A percentile compares a stretch with the other conserved stretches of the same genome.
Conservation (phyloP, 495 filamentous ascomycete species). For the Saxophila tyrrhenica region DNA sequence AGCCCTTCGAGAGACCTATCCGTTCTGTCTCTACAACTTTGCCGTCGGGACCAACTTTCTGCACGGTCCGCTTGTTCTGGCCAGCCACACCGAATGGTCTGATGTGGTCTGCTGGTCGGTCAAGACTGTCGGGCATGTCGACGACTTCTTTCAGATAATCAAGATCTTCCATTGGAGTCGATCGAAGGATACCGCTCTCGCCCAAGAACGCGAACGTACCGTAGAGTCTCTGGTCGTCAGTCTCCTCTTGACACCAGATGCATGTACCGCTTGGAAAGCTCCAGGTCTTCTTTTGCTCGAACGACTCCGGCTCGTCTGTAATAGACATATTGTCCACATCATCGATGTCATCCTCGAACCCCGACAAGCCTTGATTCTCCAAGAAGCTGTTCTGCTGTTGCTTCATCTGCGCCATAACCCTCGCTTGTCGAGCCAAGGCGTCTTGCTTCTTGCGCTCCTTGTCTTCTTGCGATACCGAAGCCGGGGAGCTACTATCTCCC, state of each 20-base stretch:
- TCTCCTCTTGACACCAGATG: slow-evolving; percentile 93
- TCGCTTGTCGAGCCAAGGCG: slow-evolving; percentile 76
- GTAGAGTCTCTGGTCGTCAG: slow-evolving; percentile 76
- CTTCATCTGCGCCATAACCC: slow-evolving; percentile 94
- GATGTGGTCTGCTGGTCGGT: slow-evolving; percentile 67
- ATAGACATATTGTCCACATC: slow-evolving; percentile 41
- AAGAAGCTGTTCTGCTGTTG: slow-evolving; percentile 92
- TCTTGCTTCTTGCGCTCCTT: slow-evolving; percentile 79
- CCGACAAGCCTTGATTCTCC: slow-evolving; percentile 63
- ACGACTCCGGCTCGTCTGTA: slow-evolving; percentile 30
- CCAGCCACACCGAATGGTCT: slow-evolving; percentile 84
- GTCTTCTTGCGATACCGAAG: slow-evolving; percentile 49
- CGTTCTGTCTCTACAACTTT: slow-evolving; percentile 58
- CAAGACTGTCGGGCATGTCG: slow-evolving; percentile 64
- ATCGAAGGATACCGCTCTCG: slow-evolving; percentile 75
- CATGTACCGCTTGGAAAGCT: slow-evolving; percentile 92
- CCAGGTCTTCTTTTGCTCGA: slow-evolving; percentile 64
- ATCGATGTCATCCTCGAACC: slow-evolving; percentile 66
- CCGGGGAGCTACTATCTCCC: slow-evolving; percentile 47
- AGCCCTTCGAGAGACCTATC: slow-evolving; percentile 80
- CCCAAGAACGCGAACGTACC: slow-evolving; percentile 85
- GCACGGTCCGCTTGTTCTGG: slow-evolving; percentile 67
- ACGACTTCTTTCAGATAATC: slow-evolving; percentile 78
- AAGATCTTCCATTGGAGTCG: slow-evolving; percentile 67
- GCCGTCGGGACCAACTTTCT: slow-evolving; percentile 61